Percentiles rank a stretch among this genome's conserved stretches.
These are phyloP conservation scores for Naganishia cerealis DNA, from an alignment of 1,284 basidiomycete genomes.

Conservation along the genomic window DNA sequence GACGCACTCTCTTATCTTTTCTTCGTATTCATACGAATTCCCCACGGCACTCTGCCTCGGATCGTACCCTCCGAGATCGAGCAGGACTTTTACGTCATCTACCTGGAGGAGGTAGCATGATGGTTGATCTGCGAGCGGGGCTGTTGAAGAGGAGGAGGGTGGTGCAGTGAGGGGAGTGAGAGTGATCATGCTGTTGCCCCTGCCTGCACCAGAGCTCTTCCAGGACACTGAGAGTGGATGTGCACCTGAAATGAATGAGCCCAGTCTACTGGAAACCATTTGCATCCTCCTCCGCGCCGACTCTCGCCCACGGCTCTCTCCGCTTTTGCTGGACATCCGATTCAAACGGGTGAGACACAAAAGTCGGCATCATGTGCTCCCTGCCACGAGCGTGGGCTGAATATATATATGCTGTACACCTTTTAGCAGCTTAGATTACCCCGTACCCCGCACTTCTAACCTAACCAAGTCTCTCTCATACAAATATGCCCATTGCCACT, in stretches of 20 bases:
- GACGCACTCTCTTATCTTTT: conserved; percentile 53
- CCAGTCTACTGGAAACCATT: neutral
- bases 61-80: conserved; percentile 76
- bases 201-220: neutral
- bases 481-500: conserved; percentile 31
- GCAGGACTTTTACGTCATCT: conserved; percentile 87
- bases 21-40: conserved; percentile 50
- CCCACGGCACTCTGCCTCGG: conserved; percentile 41
- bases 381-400: neutral
- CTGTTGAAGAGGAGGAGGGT: conserved; percentile 58
- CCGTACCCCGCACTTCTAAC: neutral
- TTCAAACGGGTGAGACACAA: conserved; percentile 15
- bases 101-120: conserved; percentile 80
- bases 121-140: conserved; percentile 56
- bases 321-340: neutral
- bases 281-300: neutral
- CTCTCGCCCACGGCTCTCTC: neutral
- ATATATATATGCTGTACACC: neutral
- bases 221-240: neutral
- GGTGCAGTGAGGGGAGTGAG: conserved; percentile 80
- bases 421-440: neutral
- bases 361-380: neutral
- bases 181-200: conserved; percentile 68
- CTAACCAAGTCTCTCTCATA: neutral
- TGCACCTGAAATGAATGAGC: neutral